A percentile compares a stretch with the other conserved stretches of the same genome.
phyloP scores from a whole-genome alignment of 1,284 basidiomycete genomes.

The Irpex sp. region DNA sequence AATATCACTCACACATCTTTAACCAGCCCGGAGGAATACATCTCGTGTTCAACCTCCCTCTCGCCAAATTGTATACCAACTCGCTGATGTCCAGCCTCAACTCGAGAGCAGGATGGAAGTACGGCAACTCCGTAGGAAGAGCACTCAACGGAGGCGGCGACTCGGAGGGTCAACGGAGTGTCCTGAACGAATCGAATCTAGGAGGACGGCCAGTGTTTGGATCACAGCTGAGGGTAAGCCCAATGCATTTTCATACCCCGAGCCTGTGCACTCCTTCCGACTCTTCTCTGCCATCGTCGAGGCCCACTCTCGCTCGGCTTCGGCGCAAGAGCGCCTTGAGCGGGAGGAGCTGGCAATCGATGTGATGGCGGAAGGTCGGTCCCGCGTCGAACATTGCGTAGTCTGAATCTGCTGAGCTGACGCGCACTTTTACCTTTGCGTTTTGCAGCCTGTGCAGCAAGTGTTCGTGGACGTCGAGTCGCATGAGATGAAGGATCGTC shows the following conservation, averaged over 20 bases:
- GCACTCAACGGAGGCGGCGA: conserved; percentile 4
- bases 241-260: neutral
- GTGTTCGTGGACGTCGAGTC: conserved; percentile 31
- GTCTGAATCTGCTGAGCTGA: neutral
- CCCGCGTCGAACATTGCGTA: neutral
- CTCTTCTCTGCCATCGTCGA: neutral
- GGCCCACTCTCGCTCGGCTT: neutral
- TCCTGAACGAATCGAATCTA: conserved; percentile 9
- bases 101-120: conserved; percentile 29
- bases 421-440: neutral
- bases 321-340: neutral
- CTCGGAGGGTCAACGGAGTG: conserved; percentile 6
- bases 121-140: conserved; percentile 18
- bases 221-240: conserved; percentile 11
- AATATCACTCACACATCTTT: neutral
- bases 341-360: neutral
- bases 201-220: neutral
- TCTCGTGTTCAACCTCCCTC: conserved; percentile 29
- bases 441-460: conserved; percentile 23
- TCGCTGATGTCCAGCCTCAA: conserved; percentile 32
- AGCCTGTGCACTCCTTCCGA: conserved; percentile 3
- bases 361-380: neutral
- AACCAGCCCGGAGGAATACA: conserved; percentile 26
- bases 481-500: conserved; percentile 27
- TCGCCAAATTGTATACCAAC: conserved; percentile 32